phyloP scores from a whole-genome alignment of 129 eudicot genomes.

The Pittosporum tobira region DNA sequence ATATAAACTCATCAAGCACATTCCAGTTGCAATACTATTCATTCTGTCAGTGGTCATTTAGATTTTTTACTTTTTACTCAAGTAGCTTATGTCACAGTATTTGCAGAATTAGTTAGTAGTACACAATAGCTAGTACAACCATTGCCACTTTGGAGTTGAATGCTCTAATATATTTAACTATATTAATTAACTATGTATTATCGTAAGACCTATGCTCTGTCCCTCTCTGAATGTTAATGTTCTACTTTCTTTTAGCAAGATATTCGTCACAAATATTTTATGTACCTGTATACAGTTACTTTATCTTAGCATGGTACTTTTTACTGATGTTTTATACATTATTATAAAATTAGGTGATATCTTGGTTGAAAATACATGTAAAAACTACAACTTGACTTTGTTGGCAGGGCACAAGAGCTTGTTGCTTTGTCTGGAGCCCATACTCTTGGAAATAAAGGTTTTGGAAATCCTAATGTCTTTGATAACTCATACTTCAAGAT shows the following conservation, averaged over 20 bases:
- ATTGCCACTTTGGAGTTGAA: no score
- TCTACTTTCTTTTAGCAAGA: background rate
- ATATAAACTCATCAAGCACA: no score
- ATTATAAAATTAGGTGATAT: background rate
- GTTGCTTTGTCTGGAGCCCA: conserved; percentile 95
- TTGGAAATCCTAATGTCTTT: conserved; percentile 70
- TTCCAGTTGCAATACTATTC: no score
- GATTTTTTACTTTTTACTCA: no score
- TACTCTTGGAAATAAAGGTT: conserved; percentile 95
- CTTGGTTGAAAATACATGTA: background rate
- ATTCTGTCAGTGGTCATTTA: no score
- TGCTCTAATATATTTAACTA: no score
- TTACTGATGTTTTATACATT: background rate
- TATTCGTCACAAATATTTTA: background rate
- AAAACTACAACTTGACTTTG: background rate
- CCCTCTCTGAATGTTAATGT: background rate
- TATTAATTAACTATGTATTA: no score
- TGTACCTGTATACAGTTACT: no score
- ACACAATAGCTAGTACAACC: no score
- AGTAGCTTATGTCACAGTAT: no score
- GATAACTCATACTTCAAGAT: conserved; percentile 90
- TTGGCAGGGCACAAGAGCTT: conserved; percentile 75
- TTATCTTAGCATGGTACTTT: background rate
- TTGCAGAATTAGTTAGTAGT: no score
- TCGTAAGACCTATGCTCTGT: no score